Conservation (phyloP, 495 filamentous ascomycete species). For the Viridothelium virens region DNA sequence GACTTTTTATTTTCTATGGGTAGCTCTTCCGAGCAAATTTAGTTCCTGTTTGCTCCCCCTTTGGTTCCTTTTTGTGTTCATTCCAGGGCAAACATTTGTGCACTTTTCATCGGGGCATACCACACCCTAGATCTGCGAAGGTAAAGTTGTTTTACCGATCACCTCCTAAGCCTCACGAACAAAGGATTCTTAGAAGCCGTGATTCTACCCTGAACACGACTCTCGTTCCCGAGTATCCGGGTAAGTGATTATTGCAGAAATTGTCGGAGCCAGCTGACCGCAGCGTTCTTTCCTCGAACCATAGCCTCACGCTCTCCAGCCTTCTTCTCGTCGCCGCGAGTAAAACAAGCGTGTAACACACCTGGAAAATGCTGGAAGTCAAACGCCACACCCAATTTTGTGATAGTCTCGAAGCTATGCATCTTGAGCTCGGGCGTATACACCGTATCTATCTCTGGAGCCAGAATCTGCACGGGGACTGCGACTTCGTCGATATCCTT, state of each 20-base stretch:
- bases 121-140: too few species aligned
- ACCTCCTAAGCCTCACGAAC: too few species aligned
- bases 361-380: constrained; percentile 54
- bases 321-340: constrained; percentile 40
- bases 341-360: constrained; percentile 44
- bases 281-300: constrained; percentile 40
- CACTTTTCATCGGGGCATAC: too few species aligned
- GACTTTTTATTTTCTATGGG: too few species aligned
- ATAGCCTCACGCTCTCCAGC: constrained; percentile 41
- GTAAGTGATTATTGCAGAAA: not conserved
- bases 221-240: not conserved
- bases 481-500: constrained; percentile 45
- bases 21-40: too few species aligned
- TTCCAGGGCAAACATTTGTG: too few species aligned
- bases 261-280: constrained; percentile 13
- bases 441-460: constrained; percentile 46
- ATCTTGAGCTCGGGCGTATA: constrained; percentile 48
- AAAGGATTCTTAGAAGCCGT: not conserved
- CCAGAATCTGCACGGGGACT: constrained; percentile 52
- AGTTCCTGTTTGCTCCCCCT: too few species aligned
- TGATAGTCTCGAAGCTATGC: constrained; percentile 39
- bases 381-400: constrained; percentile 40
- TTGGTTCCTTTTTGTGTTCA: too few species aligned
- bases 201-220: not conserved
- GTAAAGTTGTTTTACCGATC: too few species aligned